These are phyloP conservation scores for Ilyonectria sp. DNA, from an alignment of 2,329 filamentous ascomycete genomes.

Conservation along the genomic window DNA sequence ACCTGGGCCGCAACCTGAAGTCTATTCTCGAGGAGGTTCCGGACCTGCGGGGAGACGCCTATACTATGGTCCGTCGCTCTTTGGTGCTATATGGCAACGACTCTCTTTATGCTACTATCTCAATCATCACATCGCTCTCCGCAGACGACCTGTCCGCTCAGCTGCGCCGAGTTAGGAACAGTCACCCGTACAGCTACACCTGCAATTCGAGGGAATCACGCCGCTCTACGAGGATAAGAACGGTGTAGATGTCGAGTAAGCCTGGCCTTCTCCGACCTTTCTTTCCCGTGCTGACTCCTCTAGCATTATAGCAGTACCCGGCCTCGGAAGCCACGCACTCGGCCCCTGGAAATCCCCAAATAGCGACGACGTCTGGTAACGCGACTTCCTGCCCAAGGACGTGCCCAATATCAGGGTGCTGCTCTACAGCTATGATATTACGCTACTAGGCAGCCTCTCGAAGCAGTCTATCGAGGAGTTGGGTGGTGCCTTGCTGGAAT, in stretches of 20 bases:
- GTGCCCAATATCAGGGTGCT: conserved; percentile 44
- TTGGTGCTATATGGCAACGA: background rate
- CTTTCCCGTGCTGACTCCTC: conserved; percentile 1
- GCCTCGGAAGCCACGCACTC: conserved; percentile 49
- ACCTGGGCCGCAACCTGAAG: no score
- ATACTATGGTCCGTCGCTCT: background rate
- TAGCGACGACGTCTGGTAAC: conserved; percentile 48
- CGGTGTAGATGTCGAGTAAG: conserved; percentile 41
- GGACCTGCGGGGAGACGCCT: background rate
- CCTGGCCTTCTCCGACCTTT: background rate
- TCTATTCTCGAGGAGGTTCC: no score
- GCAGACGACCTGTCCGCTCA: conserved; percentile 10
- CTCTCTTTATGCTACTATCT: background rate
- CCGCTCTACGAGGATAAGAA: conserved; percentile 39
- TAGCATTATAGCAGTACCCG: conserved; percentile 49
- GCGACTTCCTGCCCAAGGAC: conserved; percentile 31
- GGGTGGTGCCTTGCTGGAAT: conserved; percentile 32
- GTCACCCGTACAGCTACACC: conserved; percentile 12
- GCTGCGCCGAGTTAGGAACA: background rate
- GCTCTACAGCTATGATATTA: conserved; percentile 51
- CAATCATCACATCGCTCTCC: conserved; percentile 17
- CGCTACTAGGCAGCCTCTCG: conserved; percentile 37
- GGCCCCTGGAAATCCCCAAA: conserved; percentile 48
- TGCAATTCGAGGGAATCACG: conserved; percentile 46
- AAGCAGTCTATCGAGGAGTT: conserved; percentile 42